Conservation (phyloP, 2,329 filamentous ascomycete species). For the Alternaria infectoria region DNA sequence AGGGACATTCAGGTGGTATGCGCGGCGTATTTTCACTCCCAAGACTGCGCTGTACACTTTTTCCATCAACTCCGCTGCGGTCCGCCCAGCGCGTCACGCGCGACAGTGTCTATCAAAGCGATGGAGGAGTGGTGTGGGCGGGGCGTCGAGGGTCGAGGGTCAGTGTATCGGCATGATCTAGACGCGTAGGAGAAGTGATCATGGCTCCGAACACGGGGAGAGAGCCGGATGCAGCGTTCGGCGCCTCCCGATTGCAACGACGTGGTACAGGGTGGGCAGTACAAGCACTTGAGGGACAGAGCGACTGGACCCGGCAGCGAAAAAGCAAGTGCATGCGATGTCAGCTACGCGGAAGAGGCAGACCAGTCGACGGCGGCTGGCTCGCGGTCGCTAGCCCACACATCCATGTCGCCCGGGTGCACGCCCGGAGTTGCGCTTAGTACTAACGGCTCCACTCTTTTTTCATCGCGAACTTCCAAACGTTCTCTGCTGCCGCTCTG, state of each 20-base stretch:
- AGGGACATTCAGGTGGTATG: conserved; percentile 48
- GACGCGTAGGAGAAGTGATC: conserved; percentile 22
- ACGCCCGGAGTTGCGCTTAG: background rate
- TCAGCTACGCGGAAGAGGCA: background rate
- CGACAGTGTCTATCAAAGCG: conserved; percentile 19
- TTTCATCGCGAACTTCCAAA: conserved; percentile 3
- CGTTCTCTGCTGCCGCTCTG: background rate
- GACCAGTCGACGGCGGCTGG: background rate
- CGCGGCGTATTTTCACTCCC: conserved; percentile 44
- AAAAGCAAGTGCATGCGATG: background rate
- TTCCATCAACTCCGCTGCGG: conserved; percentile 45
- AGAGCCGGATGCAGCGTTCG: background rate
- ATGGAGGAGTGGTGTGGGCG: background rate
- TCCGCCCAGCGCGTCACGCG: conserved; percentile 16
- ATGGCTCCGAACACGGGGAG: conserved; percentile 30
- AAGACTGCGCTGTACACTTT: conserved; percentile 42
- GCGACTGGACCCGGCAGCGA: background rate
- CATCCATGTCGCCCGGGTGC: background rate
- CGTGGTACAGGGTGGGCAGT: background rate
- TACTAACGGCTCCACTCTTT: conserved; percentile 2
- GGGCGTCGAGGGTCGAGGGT: conserved; percentile 20
- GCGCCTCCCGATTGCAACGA: background rate
- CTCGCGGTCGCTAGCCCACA: background rate
- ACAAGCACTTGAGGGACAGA: background rate
- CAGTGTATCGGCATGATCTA: conserved; percentile 34